Conservation (phyloP, 768 basidiomycete genomes). For the Tylopilus vinaceipallidus region DNA sequence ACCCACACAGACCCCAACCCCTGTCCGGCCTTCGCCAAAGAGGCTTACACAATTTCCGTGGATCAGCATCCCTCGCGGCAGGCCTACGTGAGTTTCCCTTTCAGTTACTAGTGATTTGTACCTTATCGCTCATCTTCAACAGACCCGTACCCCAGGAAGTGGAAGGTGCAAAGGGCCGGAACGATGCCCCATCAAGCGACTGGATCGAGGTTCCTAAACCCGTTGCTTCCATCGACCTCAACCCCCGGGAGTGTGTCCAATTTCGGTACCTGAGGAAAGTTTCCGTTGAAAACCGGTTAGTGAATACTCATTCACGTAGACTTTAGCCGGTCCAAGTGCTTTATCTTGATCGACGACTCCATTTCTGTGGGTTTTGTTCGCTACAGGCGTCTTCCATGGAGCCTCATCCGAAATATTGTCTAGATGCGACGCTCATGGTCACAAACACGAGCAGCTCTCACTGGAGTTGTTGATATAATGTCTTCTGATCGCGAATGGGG, state of each 20-base stretch:
- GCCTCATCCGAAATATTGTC: background rate
- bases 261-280: slow-evolving; percentile 18
- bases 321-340: slow-evolving; percentile 20
- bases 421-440: slow-evolving; percentile 24
- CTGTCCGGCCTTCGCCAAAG: background rate
- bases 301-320: slow-evolving; percentile 1
- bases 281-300: background rate
- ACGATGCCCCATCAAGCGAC: slow-evolving; percentile 10
- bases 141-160: background rate
- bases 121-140: slow-evolving; percentile 1
- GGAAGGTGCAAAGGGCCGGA: background rate
- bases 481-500: slow-evolving; percentile 15
- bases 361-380: slow-evolving; percentile 11
- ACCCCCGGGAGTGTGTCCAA: slow-evolving; percentile 15
- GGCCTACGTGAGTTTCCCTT: slow-evolving; percentile 13
- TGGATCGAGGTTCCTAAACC: slow-evolving; percentile 16
- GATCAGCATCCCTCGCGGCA: slow-evolving; percentile 1
- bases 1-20: background rate
- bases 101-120: too few relatives aligned
- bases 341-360: slow-evolving; percentile 23
- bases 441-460: slow-evolving; percentile 20
- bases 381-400: too few relatives aligned
- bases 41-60: slow-evolving; percentile 5
- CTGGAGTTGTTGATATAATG: slow-evolving; percentile 10
- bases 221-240: slow-evolving; percentile 4